Evolutionary conservation across 352 stramenopile species (phyloP).

Genomic region (Globisporangium carolinianum): DNA sequence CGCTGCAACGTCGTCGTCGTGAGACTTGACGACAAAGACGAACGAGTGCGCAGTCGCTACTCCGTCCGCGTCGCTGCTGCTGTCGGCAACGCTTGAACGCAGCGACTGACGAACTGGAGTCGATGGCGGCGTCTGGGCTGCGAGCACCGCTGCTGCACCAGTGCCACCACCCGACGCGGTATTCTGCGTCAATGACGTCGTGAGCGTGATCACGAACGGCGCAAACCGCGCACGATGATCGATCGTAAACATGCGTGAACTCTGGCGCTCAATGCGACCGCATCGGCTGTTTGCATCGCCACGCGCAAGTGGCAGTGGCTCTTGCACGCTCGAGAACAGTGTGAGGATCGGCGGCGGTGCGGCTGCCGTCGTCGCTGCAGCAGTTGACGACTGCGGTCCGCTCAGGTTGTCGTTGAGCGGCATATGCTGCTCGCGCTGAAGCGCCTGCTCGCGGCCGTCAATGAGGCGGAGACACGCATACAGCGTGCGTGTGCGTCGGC

Average conservation of each 20-base stretch:
- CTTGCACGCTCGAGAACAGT: constrained; percentile 34
- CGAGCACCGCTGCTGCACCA: no score
- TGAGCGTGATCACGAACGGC: constrained; percentile 30
- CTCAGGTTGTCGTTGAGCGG: background rate
- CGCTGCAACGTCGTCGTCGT: no score
- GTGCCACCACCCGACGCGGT: constrained; percentile 22
- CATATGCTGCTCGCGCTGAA: constrained; percentile 1
- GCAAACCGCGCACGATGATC: constrained; percentile 15
- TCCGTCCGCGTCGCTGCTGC: no score
- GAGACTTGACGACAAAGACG: constrained; percentile 41
- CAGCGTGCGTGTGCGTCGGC: constrained; percentile 22
- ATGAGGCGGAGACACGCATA: constrained; percentile 33
- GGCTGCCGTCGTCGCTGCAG: background rate
- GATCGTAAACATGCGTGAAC: constrained; percentile 28
- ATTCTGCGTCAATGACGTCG: constrained; percentile 34
- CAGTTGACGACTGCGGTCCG: no score
- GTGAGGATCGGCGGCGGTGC: constrained; percentile 20
- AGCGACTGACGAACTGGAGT: no score
- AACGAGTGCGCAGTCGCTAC: no score
- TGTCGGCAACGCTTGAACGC: no score
- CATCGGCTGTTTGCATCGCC: constrained; percentile 20
- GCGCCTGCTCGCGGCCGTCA: constrained; percentile 16
- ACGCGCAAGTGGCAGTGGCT: constrained; percentile 19
- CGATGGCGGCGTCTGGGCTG: no score
- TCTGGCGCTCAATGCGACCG: constrained; percentile 34